Conservation (phyloP, 257 asterid genomes). For the Solanum tarijense region DNA sequence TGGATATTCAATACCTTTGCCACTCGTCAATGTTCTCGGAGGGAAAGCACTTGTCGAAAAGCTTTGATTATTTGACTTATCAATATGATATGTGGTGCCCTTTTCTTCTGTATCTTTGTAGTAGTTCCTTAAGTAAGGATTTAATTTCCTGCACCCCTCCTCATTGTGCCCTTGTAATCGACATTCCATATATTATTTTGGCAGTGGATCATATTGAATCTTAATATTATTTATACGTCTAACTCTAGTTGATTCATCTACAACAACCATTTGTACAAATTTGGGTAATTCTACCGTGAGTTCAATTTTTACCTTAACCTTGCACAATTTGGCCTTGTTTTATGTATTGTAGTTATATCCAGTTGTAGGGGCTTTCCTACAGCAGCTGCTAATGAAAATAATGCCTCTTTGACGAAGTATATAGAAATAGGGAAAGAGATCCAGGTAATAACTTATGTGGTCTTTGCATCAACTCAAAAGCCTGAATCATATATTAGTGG, state of each 20-base stretch:
- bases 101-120: too few species aligned
- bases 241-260: too few species aligned
- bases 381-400: not conserved
- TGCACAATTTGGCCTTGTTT: not conserved
- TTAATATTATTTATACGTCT: too few species aligned
- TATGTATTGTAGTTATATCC: not conserved
- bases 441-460: not conserved
- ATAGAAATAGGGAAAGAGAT: not conserved
- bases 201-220: not conserved
- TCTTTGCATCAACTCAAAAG: not conserved
- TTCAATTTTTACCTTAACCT: too few species aligned
- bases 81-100: too few species aligned
- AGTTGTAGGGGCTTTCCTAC: not conserved
- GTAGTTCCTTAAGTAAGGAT: not conserved
- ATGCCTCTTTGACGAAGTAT: not conserved
- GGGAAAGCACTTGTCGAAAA: too few species aligned
- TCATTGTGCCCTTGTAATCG: not conserved
- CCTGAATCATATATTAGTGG: not conserved
- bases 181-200: not conserved
- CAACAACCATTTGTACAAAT: too few species aligned
- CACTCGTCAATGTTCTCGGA: too few species aligned
- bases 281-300: not conserved
- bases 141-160: not conserved
- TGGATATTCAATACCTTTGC: too few species aligned
- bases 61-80: too few species aligned